Conservation (phyloP, 805 yeast species). For the Candida germanica region DNA sequence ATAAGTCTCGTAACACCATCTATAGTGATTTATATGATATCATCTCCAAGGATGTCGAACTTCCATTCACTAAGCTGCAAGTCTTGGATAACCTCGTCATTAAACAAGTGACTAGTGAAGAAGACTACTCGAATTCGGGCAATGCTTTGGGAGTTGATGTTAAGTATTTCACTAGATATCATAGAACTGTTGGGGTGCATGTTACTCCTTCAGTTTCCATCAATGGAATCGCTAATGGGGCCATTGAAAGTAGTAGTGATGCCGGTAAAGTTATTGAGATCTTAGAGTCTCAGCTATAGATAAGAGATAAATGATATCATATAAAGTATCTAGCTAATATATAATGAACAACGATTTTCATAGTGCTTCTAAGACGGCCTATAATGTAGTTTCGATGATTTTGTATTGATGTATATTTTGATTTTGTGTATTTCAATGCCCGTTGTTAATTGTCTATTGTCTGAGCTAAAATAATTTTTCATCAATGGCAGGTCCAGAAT, state of each 20-base stretch:
- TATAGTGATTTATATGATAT: slow-evolving; percentile 51
- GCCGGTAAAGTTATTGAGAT: slow-evolving; percentile 42
- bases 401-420: too few species aligned
- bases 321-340: too few species aligned
- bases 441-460: too few species aligned
- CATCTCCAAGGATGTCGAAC: slow-evolving; percentile 20
- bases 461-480: too few species aligned
- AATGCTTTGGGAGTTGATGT: slow-evolving; percentile 58
- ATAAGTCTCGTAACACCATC: slow-evolving; percentile 53
- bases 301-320: too few species aligned
- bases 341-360: too few species aligned
- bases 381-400: too few species aligned
- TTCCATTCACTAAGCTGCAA: slow-evolving; percentile 29
- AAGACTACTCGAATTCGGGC: slow-evolving; percentile 50
- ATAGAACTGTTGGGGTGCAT: slow-evolving; percentile 76
- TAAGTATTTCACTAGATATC: slow-evolving; percentile 70
- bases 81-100: slow-evolving; percentile 39
- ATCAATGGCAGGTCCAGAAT: slow-evolving; percentile 9
- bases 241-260: slow-evolving; percentile 62
- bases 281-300: slow-evolving; percentile 27
- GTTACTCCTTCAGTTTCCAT: slow-evolving; percentile 79
- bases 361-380: too few species aligned
- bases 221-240: slow-evolving; percentile 59
- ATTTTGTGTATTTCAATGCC: not conserved
- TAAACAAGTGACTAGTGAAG: slow-evolving; percentile 18